Evolutionary conservation across 1,284 basidiomycete genomes (phyloP).

Genomic region (Tranzscheliella williamsii): DNA sequence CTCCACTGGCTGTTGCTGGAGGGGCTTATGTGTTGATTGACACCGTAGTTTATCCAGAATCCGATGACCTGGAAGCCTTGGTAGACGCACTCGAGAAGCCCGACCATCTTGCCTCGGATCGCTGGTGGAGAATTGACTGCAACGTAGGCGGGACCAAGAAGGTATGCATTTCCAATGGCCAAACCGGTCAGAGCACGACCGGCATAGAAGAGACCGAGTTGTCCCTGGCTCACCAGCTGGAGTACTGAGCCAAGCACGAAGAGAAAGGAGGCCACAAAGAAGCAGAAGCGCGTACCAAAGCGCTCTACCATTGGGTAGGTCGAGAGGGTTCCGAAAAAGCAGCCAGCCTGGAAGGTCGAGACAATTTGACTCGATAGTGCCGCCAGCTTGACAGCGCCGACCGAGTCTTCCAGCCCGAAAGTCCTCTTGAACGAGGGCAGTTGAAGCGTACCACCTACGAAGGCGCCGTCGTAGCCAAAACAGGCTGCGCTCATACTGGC

Average conservation of each 20-base stretch:
- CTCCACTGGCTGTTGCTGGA: slow-evolving; percentile 45
- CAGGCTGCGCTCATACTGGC: no score
- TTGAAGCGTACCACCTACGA: slow-evolving; percentile 31
- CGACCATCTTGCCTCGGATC: slow-evolving; percentile 60
- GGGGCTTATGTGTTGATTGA: slow-evolving; percentile 18
- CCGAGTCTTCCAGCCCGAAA: slow-evolving; percentile 20
- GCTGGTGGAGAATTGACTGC: slow-evolving; percentile 54
- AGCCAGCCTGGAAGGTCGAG: slow-evolving; percentile 49
- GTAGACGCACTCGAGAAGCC: no score
- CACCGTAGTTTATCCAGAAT: slow-evolving; percentile 43
- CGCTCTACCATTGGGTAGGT: slow-evolving; percentile 46
- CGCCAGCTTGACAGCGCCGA: slow-evolving; percentile 15
- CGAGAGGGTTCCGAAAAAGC: slow-evolving; percentile 52
- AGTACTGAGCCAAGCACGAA: slow-evolving; percentile 55
- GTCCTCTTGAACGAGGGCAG: slow-evolving; percentile 29
- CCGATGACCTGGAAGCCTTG: slow-evolving; percentile 61
- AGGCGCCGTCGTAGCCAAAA: slow-evolving; percentile 36
- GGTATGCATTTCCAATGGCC: slow-evolving; percentile 28
- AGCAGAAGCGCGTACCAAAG: slow-evolving; percentile 43
- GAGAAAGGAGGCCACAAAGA: slow-evolving; percentile 46
- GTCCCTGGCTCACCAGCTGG: slow-evolving; percentile 40
- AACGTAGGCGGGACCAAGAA: slow-evolving; percentile 57
- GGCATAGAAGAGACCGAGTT: slow-evolving; percentile 50
- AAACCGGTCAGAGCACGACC: slow-evolving; percentile 42
- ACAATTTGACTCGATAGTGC: slow-evolving; percentile 55